A percentile compares a stretch with the other conserved stretches of the same genome.
Evolutionary conservation across 2,329 filamentous ascomycete species (phyloP).

Genomic region (Colletotrichum sp.): DNA sequence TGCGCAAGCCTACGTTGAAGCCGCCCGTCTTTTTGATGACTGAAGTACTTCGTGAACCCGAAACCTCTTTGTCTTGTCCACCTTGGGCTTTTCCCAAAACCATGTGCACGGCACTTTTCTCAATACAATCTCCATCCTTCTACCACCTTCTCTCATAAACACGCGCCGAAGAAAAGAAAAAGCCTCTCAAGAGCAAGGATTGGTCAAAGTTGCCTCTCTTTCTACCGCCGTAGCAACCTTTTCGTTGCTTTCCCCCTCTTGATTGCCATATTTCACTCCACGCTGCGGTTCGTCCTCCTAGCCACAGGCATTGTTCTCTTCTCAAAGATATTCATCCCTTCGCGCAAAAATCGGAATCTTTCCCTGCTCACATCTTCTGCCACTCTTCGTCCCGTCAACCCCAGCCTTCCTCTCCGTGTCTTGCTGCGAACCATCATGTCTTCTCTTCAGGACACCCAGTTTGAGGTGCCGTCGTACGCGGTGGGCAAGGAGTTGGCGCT

Average conservation of each 20-base stretch:
- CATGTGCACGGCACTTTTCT: neutral
- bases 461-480: neutral
- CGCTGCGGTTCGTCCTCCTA: rapidly evolving
- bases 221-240: too few species aligned
- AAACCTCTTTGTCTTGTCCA: neutral
- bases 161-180: too few species aligned
- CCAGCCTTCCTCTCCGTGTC: rapidly evolving
- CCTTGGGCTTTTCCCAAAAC: neutral
- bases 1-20: too few species aligned
- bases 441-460: rapidly evolving
- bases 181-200: too few species aligned
- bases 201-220: too few species aligned
- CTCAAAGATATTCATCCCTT: rapidly evolving
- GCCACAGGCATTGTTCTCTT: rapidly evolving
- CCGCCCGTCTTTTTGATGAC: too few species aligned
- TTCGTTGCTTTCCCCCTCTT: too few species aligned
- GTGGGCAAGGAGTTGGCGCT: neutral
- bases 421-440: neutral
- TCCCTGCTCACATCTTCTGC: neutral
- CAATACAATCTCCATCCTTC: neutral
- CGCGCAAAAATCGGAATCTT: rapidly evolving
- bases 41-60: neutral
- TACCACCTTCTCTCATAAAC: neutral
- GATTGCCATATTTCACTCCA: neutral
- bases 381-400: rapidly evolving